Percentiles rank a stretch among this genome's conserved stretches.
These are phyloP conservation scores for Solanum bulbocastanum DNA, from an alignment of 257 asterid species.

Conservation along the genomic window DNA sequence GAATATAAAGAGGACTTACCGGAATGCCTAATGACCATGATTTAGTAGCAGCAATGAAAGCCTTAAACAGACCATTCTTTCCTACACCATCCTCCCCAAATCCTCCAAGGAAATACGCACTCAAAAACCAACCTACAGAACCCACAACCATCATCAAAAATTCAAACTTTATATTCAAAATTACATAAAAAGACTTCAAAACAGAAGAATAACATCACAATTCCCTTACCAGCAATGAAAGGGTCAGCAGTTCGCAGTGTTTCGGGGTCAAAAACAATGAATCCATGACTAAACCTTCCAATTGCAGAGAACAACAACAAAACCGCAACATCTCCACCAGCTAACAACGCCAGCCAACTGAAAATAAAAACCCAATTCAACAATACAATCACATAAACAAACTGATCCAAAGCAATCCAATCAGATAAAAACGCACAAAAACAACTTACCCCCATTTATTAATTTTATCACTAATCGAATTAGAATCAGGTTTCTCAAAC, in stretches of 20 bases:
- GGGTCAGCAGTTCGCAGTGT: slow-evolving; percentile 83
- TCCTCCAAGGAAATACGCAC: slow-evolving; percentile 95
- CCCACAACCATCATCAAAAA: not conserved
- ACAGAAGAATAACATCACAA: not conserved
- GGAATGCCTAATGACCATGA: slow-evolving; percentile 81
- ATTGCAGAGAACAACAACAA: slow-evolving; percentile 72
- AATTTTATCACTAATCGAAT: slow-evolving; percentile 16
- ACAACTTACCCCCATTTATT: slow-evolving; percentile 62
- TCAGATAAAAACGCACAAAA: not conserved
- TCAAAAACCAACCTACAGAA: slow-evolving; percentile 75
- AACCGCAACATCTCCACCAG: slow-evolving; percentile 83
- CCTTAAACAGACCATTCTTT: slow-evolving; percentile 55
- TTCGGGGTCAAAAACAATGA: slow-evolving; percentile 58
- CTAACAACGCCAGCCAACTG: slow-evolving; percentile 66
- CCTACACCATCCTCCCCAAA: slow-evolving; percentile 81
- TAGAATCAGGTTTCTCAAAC: slow-evolving; percentile 52
- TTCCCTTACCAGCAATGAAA: slow-evolving; percentile 61
- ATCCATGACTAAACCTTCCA: slow-evolving; percentile 84
- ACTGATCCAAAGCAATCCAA: not conserved
- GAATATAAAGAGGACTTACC: slow-evolving; percentile 14
- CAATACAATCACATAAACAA: not conserved
- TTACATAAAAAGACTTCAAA: not conserved
- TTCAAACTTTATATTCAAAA: not conserved
- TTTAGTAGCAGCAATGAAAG: slow-evolving; percentile 63
- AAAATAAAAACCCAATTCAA: not conserved